Base-by-base conservation (phyloP, 257 asterid genomes). In the Nicotiana attenuata region DNA sequence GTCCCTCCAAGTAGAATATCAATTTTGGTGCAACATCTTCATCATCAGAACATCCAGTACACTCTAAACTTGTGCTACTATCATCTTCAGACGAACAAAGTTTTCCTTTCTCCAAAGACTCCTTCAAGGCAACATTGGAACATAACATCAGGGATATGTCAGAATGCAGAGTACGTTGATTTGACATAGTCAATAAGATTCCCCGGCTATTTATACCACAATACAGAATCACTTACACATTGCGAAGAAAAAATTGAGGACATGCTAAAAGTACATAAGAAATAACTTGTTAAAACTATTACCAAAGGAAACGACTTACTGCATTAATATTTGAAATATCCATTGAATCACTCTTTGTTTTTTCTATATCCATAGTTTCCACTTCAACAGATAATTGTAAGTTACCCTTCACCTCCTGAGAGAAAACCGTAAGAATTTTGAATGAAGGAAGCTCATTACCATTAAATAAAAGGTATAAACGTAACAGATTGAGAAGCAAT, bases 1-100 rank as follows among this genome's bases (percentile, higher is more conserved):
- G 86, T 80, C 96, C 98, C 38, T 94, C 94, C 83, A 92, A 85
- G 87, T 81, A 90, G 82, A 96, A 87, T 50, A 84, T 81, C 90
- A 96, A 85, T 84, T 87, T 91, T 57, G 84, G 86, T 5, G 91
- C 84, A 77, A 89, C 79, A 69, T 87, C 89, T 81, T 88, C 90
- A 81, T 73, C 80, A 64, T 85, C 83, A 73, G 81, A 73, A 84
- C 82, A 81, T 80, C 85, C 85, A 67, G 86, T 86, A 81, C 84
- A 64, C 81, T 84, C 86, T 29, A 67, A 82, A 76, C 78, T 81
- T 28, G 80, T 50, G 52, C 63, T 64, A 47, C 81, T 81, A 60
- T 80, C 88, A 59, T 80, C 93, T 81, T 82, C 79, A 78, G 84
- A 80, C 83, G 85, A 76, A 63, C 78, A 68, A 66, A 82, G 85